Evolutionary conservation across 2,329 filamentous ascomycete species (phyloP).

Genomic region (Penicillium italicum): DNA sequence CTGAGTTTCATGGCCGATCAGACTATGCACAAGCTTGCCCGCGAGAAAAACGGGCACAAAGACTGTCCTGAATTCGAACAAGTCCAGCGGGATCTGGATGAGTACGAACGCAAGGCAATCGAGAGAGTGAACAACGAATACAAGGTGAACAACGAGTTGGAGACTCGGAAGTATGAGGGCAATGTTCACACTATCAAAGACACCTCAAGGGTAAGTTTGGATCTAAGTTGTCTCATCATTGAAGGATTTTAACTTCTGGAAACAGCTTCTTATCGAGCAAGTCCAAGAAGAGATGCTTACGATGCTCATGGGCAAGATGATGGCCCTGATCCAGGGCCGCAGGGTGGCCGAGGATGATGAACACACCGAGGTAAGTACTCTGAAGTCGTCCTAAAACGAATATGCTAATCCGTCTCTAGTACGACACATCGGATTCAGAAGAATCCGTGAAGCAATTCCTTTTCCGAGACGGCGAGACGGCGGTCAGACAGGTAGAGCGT

Average conservation of each 20-base stretch:
- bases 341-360: conserved; percentile 24
- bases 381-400: not conserved
- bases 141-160: conserved; percentile 31
- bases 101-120: conserved; percentile 29
- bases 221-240: not conserved
- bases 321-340: conserved; percentile 17
- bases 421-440: conserved; percentile 33
- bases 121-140: conserved; percentile 31
- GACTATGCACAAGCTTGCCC: conserved; percentile 38
- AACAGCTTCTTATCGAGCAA: conserved; percentile 12
- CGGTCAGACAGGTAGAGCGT: conserved; percentile 26
- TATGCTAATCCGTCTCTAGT: conserved; percentile 15
- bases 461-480: conserved; percentile 21
- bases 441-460: conserved; percentile 23
- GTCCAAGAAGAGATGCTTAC: conserved; percentile 17
- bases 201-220: conserved; percentile 30
- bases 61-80: conserved; percentile 39
- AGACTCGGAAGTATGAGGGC: conserved; percentile 29
- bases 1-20: conserved; percentile 40
- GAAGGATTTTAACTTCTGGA: not conserved
- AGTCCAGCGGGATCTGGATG: conserved; percentile 31
- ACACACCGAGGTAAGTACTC: conserved; percentile 23
- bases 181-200: conserved; percentile 34
- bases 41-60: conserved; percentile 42
- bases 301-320: conserved; percentile 21